A percentile compares a stretch with the other conserved stretches of the same genome.
phyloP scores from a whole-genome alignment of 1,139 yeast genomes.

The Candida frijolesensis region DNA sequence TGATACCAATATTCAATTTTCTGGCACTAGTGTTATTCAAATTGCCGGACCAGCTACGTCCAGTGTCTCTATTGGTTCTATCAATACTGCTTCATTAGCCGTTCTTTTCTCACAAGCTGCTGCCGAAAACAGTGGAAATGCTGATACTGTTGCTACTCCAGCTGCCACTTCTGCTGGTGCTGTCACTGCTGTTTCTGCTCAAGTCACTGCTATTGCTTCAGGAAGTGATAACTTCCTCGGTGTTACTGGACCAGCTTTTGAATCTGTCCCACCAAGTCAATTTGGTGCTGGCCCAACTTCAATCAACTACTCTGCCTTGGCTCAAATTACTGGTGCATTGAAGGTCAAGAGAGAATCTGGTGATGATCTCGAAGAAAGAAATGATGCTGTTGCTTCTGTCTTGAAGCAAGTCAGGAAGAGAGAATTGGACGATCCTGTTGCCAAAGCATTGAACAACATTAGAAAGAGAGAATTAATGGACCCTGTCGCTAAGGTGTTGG shows the following conservation, averaged over 20 bases:
- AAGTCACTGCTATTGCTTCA: slow-evolving; percentile 1
- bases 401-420: slow-evolving; percentile 5
- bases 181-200: slow-evolving; percentile 1
- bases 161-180: slow-evolving; percentile 1
- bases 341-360: slow-evolving; percentile 10
- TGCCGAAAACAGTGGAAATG: slow-evolving; percentile 2
- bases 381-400: slow-evolving; percentile 2
- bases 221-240: slow-evolving; percentile 7
- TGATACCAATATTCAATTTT: not conserved
- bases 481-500: no score
- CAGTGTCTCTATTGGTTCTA: not conserved
- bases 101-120: slow-evolving; percentile 9
- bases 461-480: slow-evolving; percentile 10
- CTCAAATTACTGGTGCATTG: slow-evolving; percentile 13
- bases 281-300: slow-evolving; percentile 13
- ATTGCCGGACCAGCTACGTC: not conserved
- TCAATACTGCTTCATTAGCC: slow-evolving; percentile 11
- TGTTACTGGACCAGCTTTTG: slow-evolving; percentile 15
- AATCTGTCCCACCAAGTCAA: slow-evolving; percentile 14
- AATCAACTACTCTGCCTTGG: slow-evolving; percentile 14
- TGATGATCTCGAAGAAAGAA: slow-evolving; percentile 6
- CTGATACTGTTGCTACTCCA: slow-evolving; percentile 1
- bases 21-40: not conserved
- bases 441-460: slow-evolving; percentile 8
- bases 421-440: slow-evolving; percentile 10